A percentile compares a stretch with the other conserved stretches of the same genome.
Conservation (phyloP, 2,329 filamentous ascomycete species). For the Colletotrichum acutatum region DNA sequence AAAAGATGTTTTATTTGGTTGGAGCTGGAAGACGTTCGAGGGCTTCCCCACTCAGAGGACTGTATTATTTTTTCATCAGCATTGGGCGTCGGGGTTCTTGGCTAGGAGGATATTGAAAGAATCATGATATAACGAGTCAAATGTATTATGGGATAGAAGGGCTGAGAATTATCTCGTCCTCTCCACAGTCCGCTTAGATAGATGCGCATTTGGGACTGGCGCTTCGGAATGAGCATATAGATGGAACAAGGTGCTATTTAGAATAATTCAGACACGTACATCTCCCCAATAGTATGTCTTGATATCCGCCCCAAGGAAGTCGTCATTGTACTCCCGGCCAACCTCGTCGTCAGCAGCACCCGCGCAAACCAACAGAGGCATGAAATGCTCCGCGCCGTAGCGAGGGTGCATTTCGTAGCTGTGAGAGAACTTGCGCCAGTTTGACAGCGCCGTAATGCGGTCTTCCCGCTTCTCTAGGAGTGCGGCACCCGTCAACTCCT, state of each 20-base stretch:
- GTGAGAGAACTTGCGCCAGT: constrained; percentile 60
- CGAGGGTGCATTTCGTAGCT: constrained; percentile 65
- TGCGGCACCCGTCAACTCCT: constrained; percentile 54
- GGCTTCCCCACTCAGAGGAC: neutral
- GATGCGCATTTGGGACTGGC: constrained; percentile 2
- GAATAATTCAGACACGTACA: constrained; percentile 29
- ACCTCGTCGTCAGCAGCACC: constrained; percentile 59
- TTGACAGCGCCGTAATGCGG: constrained; percentile 52
- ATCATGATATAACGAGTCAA: constrained; percentile 29
- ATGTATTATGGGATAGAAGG: constrained; percentile 28
- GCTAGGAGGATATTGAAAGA: constrained; percentile 10
- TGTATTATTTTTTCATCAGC: constrained; percentile 19
- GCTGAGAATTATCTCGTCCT: neutral
- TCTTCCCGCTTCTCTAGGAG: constrained; percentile 45
- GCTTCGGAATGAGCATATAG: constrained; percentile 18
- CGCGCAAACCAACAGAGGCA: constrained; percentile 68
- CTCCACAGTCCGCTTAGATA: constrained; percentile 8
- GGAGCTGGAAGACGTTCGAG: neutral
- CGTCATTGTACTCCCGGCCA: constrained; percentile 59
- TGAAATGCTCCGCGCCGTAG: constrained; percentile 66
- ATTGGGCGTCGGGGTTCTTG: constrained; percentile 22
- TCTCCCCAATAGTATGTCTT: constrained; percentile 66
- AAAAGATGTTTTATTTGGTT: constrained; percentile 3
- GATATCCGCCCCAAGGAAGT: constrained; percentile 60
- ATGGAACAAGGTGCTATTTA: constrained; percentile 12